These are phyloP conservation scores for Grosmannia clavigera DNA, from an alignment of 2,329 filamentous ascomycete species.

Conservation along the genomic window DNA sequence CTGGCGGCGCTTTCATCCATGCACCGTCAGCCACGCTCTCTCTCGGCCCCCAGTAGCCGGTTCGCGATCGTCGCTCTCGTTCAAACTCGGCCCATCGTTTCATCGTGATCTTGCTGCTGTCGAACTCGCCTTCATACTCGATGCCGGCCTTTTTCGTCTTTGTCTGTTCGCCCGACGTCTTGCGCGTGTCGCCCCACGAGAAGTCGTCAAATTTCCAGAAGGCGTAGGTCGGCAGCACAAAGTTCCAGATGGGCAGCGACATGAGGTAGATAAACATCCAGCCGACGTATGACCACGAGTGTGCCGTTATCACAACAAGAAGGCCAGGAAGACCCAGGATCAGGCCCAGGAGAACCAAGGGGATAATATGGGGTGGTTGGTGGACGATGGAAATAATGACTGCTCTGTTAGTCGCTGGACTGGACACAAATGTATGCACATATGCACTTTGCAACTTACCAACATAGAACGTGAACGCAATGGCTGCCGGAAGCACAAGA, in stretches of 20 bases:
- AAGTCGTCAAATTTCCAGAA: slow-evolving; percentile 99
- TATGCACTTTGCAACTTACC: slow-evolving; percentile 44
- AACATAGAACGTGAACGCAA: slow-evolving; percentile 93
- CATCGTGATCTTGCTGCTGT: slow-evolving; percentile 98
- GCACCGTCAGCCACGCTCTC: slow-evolving; percentile 32
- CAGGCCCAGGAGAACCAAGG: slow-evolving; percentile 73
- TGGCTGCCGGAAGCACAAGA: slow-evolving; percentile 86
- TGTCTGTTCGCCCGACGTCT: slow-evolving; percentile 81
- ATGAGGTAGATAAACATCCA: slow-evolving; percentile 97
- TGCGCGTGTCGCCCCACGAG: slow-evolving; percentile 95
- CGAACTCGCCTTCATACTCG: slow-evolving; percentile 90
- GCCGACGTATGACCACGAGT: slow-evolving; percentile 78
- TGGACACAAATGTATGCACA: background rate
- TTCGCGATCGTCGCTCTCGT: slow-evolving; percentile 41
- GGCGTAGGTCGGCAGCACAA: slow-evolving; percentile 82
- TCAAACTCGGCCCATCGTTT: slow-evolving; percentile 98
- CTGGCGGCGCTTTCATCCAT: slow-evolving; percentile 26
- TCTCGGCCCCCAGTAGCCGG: slow-evolving; percentile 38
- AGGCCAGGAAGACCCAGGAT: slow-evolving; percentile 90
- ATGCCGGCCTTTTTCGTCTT: slow-evolving; percentile 81
- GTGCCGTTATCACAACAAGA: slow-evolving; percentile 84
- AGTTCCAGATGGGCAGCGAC: slow-evolving; percentile 95
- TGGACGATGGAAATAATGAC: slow-evolving; percentile 77
- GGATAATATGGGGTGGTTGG: slow-evolving; percentile 71
- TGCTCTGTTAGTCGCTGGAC: slow-evolving; percentile 19